These are phyloP conservation scores for Cytidiella melzeri DNA, from an alignment of 768 basidiomycete species.

Conservation along the genomic window DNA sequence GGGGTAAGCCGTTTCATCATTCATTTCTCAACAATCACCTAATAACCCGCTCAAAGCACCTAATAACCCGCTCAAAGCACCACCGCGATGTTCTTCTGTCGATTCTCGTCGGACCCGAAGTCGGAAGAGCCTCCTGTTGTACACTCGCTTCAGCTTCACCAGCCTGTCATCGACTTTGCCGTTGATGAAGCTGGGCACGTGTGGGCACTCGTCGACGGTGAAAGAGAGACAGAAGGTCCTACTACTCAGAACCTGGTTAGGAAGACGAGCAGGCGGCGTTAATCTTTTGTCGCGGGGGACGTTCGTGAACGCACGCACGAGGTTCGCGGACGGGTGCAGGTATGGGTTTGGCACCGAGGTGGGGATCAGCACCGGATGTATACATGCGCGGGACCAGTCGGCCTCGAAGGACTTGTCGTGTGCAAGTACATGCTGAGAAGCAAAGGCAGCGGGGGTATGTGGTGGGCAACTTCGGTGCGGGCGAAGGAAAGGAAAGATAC, in stretches of 20 bases:
- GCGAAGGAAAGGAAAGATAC: constrained; percentile 63
- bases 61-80: constrained; percentile 35
- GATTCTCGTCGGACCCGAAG: constrained; percentile 16
- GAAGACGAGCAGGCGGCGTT: constrained; percentile 56
- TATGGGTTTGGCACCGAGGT: constrained; percentile 98
- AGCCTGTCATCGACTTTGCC: constrained; percentile 57
- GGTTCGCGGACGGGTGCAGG: constrained; percentile 94
- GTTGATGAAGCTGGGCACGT: constrained; percentile 31
- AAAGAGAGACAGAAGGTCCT: constrained; percentile 25
- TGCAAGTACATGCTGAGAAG: too few relatives aligned
- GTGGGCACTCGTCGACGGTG: constrained; percentile 45
- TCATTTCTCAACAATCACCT: too few relatives aligned
- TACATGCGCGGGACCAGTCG: constrained; percentile 96
- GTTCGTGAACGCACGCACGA: constrained; percentile 49
- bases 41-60: neutral
- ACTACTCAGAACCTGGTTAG: constrained; percentile 1
- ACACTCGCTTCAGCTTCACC: constrained; percentile 41
- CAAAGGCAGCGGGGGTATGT: constrained; percentile 75
- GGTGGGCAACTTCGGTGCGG: constrained; percentile 77
- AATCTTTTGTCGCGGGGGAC: constrained; percentile 44
- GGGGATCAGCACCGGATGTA: constrained; percentile 93
- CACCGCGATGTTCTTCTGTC: constrained; percentile 58
- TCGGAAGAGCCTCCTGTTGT: constrained; percentile 1
- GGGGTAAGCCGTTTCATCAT: constrained; percentile 59
- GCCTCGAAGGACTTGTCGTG: too few relatives aligned